Base-by-base conservation (phyloP, 306 rosid genomes). In the Acacia melanoxylon region DNA sequence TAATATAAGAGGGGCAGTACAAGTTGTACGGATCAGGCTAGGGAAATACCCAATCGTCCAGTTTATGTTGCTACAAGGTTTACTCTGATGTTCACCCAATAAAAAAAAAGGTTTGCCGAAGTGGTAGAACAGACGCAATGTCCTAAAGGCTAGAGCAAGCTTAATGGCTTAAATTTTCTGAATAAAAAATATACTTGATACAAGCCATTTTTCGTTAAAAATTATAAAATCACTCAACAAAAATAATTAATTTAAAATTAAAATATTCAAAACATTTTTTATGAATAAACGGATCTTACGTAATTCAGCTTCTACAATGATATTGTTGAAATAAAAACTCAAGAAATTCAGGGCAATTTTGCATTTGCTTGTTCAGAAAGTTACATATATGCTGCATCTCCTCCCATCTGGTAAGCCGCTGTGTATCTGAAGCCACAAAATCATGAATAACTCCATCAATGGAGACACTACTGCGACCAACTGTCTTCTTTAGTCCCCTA, bases 401-500 rank as follows among this genome's bases (percentile, higher is more conserved):
- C 25, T 31, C 70, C 90, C 90, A 81, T 80, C 85, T 88, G 16
- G 87, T 83, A 81, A 85, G 89, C 74, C 77, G 83, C 70, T 82
- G 83, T 59, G 75, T 86, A 77, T 85, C 89, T 4, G 89, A 81
- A 9, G 84, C 89, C 52, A 81, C 54, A 80, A 88, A 90, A 74
- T 86, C 82, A 80, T 88, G 86, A 46, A 73, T 56, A 37, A 67
- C 83, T 40, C 91, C 89, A 71, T 85, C 91, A 20, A 88, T 76
- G 12, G 76, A 79, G 33, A 90, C 81, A 70, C 81, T 81, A 56
- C 92, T 88, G 25, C 78, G 79, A 22, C 92, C 90, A 11, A 87
- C 90, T 2, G 80, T 87, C 94, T 90, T 90, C 81, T 83, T 87
- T 72, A 86, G 88, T 82, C 90, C 89, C 49, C 62, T 83, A 70